Conservation (phyloP, 805 yeast species). For the Ogataea methylovora region DNA sequence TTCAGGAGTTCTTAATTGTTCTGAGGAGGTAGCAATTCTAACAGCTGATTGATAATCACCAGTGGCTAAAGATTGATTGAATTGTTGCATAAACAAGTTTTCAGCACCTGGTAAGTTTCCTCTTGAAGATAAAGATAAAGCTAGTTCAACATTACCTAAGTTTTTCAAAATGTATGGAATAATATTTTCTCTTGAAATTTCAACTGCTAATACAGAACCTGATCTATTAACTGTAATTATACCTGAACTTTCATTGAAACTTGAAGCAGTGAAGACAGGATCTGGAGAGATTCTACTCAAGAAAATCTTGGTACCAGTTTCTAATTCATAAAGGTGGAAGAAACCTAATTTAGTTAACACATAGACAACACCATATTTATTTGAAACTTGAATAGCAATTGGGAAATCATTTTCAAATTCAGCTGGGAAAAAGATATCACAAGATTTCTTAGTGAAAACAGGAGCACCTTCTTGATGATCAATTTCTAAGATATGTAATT, state of each 20-base stretch:
- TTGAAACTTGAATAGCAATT: constrained; percentile 78
- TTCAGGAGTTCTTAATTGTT: constrained; percentile 86
- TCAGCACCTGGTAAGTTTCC: constrained; percentile 99
- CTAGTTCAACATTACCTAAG: constrained; percentile 79
- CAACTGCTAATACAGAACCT: constrained; percentile 93
- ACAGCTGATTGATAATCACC: constrained; percentile 94
- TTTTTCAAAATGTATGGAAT: constrained; percentile 86
- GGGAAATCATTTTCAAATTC: constrained; percentile 97
- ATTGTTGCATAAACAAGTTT: constrained; percentile 81
- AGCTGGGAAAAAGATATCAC: constrained; percentile 92
- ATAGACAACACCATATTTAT: constrained; percentile 80
- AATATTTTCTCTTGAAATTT: constrained; percentile 74
- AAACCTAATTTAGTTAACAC: constrained; percentile 93
- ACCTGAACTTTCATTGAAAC: constrained; percentile 70
- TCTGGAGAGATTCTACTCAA: constrained; percentile 95
- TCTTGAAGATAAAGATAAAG: constrained; percentile 82
- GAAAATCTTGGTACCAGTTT: constrained; percentile 85
- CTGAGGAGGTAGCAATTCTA: constrained; percentile 92
- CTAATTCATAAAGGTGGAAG: constrained; percentile 91
- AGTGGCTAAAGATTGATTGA: constrained; percentile 71
- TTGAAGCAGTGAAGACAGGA: constrained; percentile 84
- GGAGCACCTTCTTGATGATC: constrained; percentile 87
- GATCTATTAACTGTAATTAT: constrained; percentile 87
- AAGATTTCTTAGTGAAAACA: constrained; percentile 79
- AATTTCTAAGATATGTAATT: constrained; percentile 88